Conservation (phyloP, 2,329 filamentous ascomycete species). For the Alternaria incomplexa region DNA sequence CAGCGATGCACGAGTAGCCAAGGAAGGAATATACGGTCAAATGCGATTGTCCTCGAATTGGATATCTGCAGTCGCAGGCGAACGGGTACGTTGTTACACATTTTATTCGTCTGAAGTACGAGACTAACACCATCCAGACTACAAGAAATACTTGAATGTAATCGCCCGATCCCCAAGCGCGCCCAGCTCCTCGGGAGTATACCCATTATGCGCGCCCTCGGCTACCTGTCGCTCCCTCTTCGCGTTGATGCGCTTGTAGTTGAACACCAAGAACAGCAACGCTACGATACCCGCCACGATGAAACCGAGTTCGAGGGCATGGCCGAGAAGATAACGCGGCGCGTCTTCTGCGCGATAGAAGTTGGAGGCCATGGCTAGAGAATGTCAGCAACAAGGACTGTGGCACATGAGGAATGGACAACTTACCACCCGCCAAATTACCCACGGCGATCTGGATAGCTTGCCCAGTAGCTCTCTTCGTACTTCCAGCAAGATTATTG, state of each 20-base stretch:
- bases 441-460: slow-evolving; percentile 58
- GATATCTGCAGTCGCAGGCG: not conserved
- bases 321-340: slow-evolving; percentile 59
- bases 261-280: slow-evolving; percentile 52
- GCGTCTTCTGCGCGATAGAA: slow-evolving; percentile 66
- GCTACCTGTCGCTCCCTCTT: slow-evolving; percentile 54
- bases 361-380: slow-evolving; percentile 70
- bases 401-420: not conserved
- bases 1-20: not conserved
- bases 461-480: slow-evolving; percentile 58
- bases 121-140: slow-evolving; percentile 7
- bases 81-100: not conserved
- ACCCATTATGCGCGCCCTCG: slow-evolving; percentile 46
- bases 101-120: not conserved
- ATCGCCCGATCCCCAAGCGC: slow-evolving; percentile 66
- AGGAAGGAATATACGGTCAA: no score
- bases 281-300: slow-evolving; percentile 56
- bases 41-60: no score
- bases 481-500: slow-evolving; percentile 61
- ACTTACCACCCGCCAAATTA: slow-evolving; percentile 49
- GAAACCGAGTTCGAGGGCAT: slow-evolving; percentile 59
- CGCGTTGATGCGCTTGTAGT: slow-evolving; percentile 66
- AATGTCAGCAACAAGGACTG: slow-evolving; percentile 11
- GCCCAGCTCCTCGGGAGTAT: slow-evolving; percentile 62
- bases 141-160: slow-evolving; percentile 68